A percentile compares a stretch with the other conserved stretches of the same genome.
Evolutionary conservation across 2,329 filamentous ascomycete species (phyloP).

Genomic region (Pseudocercospora eumusae): DNA sequence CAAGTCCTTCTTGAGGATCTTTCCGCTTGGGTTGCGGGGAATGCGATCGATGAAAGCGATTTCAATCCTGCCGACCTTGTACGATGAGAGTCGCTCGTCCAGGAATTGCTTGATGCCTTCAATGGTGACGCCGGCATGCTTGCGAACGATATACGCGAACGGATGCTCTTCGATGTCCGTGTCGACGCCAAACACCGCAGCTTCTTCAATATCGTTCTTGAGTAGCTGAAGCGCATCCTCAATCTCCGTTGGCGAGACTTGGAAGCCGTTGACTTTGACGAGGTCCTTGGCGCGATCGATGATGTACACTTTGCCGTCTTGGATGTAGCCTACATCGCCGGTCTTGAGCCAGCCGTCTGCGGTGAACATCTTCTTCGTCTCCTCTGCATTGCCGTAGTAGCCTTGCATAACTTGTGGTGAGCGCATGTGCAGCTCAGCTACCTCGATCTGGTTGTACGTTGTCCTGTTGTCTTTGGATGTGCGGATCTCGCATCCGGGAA

Average conservation of each 20-base stretch:
- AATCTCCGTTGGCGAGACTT: conserved; percentile 40
- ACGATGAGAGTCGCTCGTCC: conserved; percentile 38
- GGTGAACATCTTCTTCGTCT: conserved; percentile 32
- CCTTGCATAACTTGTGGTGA: conserved; percentile 45
- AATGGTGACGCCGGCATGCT: conserved; percentile 23
- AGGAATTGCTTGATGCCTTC: conserved; percentile 38
- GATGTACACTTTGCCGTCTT: conserved; percentile 37
- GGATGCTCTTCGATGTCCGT: conserved; percentile 27
- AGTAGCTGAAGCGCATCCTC: conserved; percentile 36
- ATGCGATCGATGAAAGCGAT: conserved; percentile 35
- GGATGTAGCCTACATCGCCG: conserved; percentile 55
- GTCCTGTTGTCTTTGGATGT: conserved; percentile 28
- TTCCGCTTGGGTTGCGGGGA: conserved; percentile 38
- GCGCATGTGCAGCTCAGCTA: conserved; percentile 46
- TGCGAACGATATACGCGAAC: conserved; percentile 28
- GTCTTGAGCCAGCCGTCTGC: conserved; percentile 86
- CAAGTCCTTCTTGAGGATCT: conserved; percentile 34
- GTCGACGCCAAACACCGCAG: conserved; percentile 33
- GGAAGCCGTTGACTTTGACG: conserved; percentile 42
- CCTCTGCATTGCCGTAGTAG: conserved; percentile 40
- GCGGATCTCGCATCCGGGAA: conserved; percentile 45
- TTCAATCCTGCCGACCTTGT: conserved; percentile 39
- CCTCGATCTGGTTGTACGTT: conserved; percentile 1
- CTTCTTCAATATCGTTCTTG: conserved; percentile 30
- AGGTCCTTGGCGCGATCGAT: conserved; percentile 41